Base-by-base conservation (phyloP, 164 flowering plant species). In the Macadamia tetraphylla region DNA sequence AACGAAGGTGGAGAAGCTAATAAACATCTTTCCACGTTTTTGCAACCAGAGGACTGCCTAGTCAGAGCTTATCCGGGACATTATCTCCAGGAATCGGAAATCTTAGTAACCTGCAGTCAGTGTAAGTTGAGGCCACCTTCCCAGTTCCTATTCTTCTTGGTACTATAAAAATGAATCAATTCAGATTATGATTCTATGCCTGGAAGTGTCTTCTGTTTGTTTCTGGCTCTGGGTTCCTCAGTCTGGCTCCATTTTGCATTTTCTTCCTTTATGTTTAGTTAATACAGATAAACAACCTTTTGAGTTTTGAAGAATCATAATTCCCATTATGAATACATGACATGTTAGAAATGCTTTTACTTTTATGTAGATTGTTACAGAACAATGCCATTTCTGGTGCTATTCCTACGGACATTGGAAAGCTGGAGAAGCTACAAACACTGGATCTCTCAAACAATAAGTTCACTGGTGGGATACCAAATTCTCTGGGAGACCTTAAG, bases 391-490 rank as follows among this genome's bases (percentile, higher is more conserved):
- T 94, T 68, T 80, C 83, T 40, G 98, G 98, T 68, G 81, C 86
- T 12, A 92, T 94, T 81, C 97, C 98, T 64, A 73, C 66, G 56
- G 73, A 81, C 9, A 79, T 92, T 58, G 98, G 96, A 67, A 90
- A 74, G 77, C 74, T 94, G 71, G 86, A 78, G 76, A 94, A 86
- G 83, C 92, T 94, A 67, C 86, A 88, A 71, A 86, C 90, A 13
- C 94, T 94, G 63, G 97, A 94, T 77, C 91, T 94, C 74, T 94
- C 99, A 67, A 84, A 80, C 78, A 94, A 94, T 73, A 64, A 68
- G 31, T 84, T 92, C 62, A 79, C 35, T 70, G 97, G 97, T 44
- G 83, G 62, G 70, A 86, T 94, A 64, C 99, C 99, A 3, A 70
- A 72, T 80, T 90, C 97, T 52, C 31, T 90, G 60, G 99, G 97